phyloP scores from a whole-genome alignment of 768 basidiomycete species.

The Lactarius hatsudake region DNA sequence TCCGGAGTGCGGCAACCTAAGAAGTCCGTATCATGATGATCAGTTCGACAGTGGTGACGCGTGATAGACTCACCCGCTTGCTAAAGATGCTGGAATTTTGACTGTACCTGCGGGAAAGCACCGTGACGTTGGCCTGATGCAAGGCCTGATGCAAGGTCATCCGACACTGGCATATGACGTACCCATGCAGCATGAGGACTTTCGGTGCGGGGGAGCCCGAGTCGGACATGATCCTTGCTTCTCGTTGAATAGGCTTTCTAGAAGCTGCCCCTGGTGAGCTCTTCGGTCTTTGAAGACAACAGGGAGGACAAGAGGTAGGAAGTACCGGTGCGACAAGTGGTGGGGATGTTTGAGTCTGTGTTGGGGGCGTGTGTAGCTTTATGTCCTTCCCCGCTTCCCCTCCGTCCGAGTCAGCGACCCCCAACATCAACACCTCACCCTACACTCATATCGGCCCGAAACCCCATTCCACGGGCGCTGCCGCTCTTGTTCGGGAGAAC shows the following conservation, averaged over 20 bases:
- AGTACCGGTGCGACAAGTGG: not conserved
- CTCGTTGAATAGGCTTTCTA: not conserved
- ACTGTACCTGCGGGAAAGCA: conserved; percentile 45
- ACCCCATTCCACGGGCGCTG: not conserved
- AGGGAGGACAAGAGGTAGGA: not conserved
- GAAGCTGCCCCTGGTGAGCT: not conserved
- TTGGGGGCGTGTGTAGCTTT: not conserved
- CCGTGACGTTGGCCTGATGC: not conserved
- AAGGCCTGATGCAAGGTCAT: not conserved
- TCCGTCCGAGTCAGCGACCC: not conserved
- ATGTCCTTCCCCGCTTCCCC: not conserved
- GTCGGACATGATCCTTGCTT: conserved; percentile 8
- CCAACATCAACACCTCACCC: not conserved
- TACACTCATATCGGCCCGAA: not conserved
- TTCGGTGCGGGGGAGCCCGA: conserved; percentile 1
- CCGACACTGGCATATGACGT: conserved; percentile 1
- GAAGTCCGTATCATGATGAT: not conserved
- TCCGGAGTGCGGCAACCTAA: conserved; percentile 69
- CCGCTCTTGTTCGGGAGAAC: not conserved
- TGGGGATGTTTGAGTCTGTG: not conserved
- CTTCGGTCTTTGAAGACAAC: not conserved
- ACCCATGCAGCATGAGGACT: conserved; percentile 24
- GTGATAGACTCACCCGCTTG: conserved; percentile 52
- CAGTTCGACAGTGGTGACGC: not conserved
- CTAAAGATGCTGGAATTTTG: conserved; percentile 68